Percentiles rank a stretch among this genome's conserved stretches.
Conservation (phyloP, 192 early-diverging fungal genomes). For the Mortierella hygrophila region DNA sequence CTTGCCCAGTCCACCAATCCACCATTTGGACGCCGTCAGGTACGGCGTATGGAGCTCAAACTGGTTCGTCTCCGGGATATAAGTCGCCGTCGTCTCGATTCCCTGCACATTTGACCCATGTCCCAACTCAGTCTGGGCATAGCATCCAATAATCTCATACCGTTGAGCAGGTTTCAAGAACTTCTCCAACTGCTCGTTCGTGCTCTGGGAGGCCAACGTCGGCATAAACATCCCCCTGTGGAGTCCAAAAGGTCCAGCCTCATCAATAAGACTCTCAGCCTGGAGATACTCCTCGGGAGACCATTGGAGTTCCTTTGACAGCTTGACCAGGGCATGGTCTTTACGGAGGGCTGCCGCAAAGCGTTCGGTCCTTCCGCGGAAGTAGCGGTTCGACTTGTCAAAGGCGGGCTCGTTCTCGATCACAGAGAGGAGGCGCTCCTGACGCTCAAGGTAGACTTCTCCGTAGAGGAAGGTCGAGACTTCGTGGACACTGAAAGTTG, state of each 20-base stretch:
- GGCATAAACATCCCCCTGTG: conserved; percentile 89
- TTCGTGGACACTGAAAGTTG: conserved; percentile 71
- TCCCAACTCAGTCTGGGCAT: conserved; percentile 86
- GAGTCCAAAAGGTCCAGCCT: conserved; percentile 69
- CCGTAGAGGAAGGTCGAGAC: conserved; percentile 79
- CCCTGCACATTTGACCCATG: conserved; percentile 89
- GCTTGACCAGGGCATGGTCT: conserved; percentile 70
- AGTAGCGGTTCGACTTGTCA: conserved; percentile 77
- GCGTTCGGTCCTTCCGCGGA: conserved; percentile 74
- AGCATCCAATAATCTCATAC: conserved; percentile 88
- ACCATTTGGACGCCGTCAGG: conserved; percentile 88
- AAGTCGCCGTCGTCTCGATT: conserved; percentile 89
- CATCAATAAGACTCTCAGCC: conserved; percentile 67
- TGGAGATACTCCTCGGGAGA: conserved; percentile 59
- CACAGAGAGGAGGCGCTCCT: conserved; percentile 67
- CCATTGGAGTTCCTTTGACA: conserved; percentile 66
- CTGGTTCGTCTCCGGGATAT: conserved; percentile 84
- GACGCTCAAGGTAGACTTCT: conserved; percentile 64
- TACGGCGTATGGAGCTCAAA: conserved; percentile 87
- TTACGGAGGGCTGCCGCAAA: conserved; percentile 74
- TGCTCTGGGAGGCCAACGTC: conserved; percentile 76
- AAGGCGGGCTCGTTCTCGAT: conserved; percentile 81
- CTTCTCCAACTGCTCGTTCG: conserved; percentile 80
- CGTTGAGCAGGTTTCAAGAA: conserved; percentile 77
- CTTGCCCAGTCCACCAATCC: conserved; percentile 86